These are phyloP conservation scores for Boeremia exigua DNA, from an alignment of 2,329 filamentous ascomycete genomes.

Conservation along the genomic window DNA sequence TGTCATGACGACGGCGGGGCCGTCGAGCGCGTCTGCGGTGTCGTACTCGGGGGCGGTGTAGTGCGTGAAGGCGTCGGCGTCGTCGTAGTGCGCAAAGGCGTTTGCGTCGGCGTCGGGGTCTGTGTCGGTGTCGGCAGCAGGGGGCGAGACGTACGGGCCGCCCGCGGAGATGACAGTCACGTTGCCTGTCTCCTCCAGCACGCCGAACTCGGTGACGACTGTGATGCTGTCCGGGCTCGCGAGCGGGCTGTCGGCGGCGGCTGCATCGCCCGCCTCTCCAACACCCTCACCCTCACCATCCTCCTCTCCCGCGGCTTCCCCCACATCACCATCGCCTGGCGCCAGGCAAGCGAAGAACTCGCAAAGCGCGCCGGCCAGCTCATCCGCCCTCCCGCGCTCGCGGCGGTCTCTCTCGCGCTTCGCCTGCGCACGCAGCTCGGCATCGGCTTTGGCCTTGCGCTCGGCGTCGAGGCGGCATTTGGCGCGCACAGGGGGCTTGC, in stretches of 20 bases:
- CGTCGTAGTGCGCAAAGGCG: conserved; percentile 11
- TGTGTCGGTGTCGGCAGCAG: conserved; percentile 2
- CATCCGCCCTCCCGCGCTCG: conserved; percentile 43
- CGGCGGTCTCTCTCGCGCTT: conserved; percentile 41
- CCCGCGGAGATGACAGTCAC: conserved; percentile 38
- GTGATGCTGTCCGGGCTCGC: conserved; percentile 44
- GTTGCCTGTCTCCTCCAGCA: conserved; percentile 39
- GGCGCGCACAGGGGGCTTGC: conserved; percentile 40
- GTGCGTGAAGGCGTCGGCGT: conserved; percentile 17
- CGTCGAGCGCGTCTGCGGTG: neutral
- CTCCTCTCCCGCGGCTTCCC: no score
- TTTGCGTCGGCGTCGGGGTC: conserved; percentile 14
- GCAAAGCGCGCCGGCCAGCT: conserved; percentile 43
- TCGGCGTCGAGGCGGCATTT: conserved; percentile 48
- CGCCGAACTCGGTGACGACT: conserved; percentile 44
- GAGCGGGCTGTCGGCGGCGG: conserved; percentile 19
- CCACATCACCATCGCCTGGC: conserved; percentile 13
- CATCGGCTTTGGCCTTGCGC: conserved; percentile 37
- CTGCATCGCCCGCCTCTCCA: no score
- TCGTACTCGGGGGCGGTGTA: neutral
- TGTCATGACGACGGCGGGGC: conserved; percentile 8
- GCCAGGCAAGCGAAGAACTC: conserved; percentile 43
- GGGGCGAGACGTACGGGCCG: conserved; percentile 12
- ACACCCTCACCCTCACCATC: no score
- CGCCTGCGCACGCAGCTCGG: conserved; percentile 36